Evolutionary conservation across 352 stramenopile species (phyloP), one percentile per base, ranked within the genome.

Genomic region (Pythium phragmiticola): DNA sequence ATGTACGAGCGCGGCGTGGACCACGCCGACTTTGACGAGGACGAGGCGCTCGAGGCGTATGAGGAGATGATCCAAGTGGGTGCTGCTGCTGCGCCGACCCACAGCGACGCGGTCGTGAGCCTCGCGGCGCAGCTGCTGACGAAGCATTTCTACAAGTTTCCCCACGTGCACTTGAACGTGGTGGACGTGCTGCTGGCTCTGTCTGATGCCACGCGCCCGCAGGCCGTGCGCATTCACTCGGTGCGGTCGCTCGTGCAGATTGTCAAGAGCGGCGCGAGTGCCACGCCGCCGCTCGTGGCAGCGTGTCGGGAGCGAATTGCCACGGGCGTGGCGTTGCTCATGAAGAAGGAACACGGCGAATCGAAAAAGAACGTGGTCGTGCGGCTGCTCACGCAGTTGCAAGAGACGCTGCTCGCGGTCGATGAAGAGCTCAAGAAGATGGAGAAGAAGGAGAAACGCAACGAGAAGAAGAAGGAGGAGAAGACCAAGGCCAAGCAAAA

Each of bases 141-240:
- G 58, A 88, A 88, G 55, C 82, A 94, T 56, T 94, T 92, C 55
- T 75, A 78, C 67, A 81, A 83, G 65, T 92, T 90, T 63, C 80
- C 79, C 21, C 82, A 92, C 69, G 81, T 92, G 42, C 77, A 91
- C 52, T 45, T 84, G 56, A 91, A 92, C 61, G 81, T 94, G 14
- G 71, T 92, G 34, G 72, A 85, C 57, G 76, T 82, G 45, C 50
- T 91, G 56, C 68, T 92, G 6, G 69, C 68, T 45, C 75, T 92
- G 3, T 87, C 70, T 45, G 59, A 58, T 0, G 43, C 66, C 5
- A 56, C 68, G 51, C 80, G 74, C 16, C 70, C 83, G 28, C 74
- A 87, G 43, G 71, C 82, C 13, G 81, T 91, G 62, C 83, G 83
- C 41, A 90, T 94, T 69, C 78, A 92, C 74, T 83, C 80, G 57